phyloP scores from a whole-genome alignment of 768 basidiomycete species.

The Suillus placidus region DNA sequence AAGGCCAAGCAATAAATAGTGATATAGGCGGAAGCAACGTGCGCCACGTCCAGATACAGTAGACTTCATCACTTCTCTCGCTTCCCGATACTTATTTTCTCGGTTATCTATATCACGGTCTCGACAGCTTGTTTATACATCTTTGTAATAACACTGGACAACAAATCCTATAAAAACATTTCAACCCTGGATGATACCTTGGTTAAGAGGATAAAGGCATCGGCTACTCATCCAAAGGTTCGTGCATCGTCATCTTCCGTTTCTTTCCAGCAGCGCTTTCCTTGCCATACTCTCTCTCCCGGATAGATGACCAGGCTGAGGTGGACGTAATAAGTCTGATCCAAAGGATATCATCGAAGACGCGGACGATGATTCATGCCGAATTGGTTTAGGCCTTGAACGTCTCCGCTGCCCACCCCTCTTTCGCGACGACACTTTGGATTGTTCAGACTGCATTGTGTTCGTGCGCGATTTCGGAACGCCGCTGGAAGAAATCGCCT shows the following conservation, averaged over 20 bases:
- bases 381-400: slow-evolving; percentile 18
- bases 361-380: slow-evolving; percentile 29
- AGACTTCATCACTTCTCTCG: background rate
- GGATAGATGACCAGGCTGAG: slow-evolving; percentile 16
- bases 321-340: slow-evolving; percentile 14
- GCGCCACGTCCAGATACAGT: background rate
- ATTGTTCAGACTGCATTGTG: slow-evolving; percentile 14
- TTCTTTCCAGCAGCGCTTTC: slow-evolving; percentile 30
- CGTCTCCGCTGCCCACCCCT: slow-evolving; percentile 2
- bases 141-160: slow-evolving; percentile 6
- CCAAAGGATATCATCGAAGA: slow-evolving; percentile 29
- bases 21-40: background rate
- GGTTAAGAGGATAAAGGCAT: background rate
- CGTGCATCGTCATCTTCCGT: slow-evolving; percentile 16
- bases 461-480: slow-evolving; percentile 6
- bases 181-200: background rate
- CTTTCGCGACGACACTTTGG: slow-evolving; percentile 3
- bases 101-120: background rate
- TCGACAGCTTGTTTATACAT: slow-evolving; percentile 2
- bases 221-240: background rate
- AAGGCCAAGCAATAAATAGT: slow-evolving; percentile 51
- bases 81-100: background rate
- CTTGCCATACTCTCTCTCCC: slow-evolving; percentile 24
- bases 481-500: slow-evolving; percentile 4
- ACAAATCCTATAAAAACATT: slow-evolving; percentile 1